Percentiles rank a stretch among this genome's conserved stretches.
phyloP scores from a whole-genome alignment of 371 early-diverging fungal genomes.

The Mucor saturninus region DNA sequence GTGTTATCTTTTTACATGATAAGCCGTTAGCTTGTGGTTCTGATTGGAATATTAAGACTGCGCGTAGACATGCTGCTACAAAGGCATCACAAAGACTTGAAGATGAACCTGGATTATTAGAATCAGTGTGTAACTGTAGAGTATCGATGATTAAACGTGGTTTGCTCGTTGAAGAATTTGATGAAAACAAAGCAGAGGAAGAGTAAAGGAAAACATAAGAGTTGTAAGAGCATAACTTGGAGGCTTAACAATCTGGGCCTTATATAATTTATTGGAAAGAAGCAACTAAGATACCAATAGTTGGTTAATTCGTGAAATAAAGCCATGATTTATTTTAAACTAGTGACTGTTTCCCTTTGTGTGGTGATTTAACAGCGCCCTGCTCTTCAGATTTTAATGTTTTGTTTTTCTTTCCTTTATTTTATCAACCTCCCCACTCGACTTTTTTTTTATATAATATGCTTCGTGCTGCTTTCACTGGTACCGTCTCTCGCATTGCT shows the following conservation, averaged over 20 bases:
- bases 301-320: too few species aligned
- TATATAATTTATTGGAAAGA: too few species aligned
- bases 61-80: slow-evolving; percentile 56
- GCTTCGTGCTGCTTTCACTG: slow-evolving; percentile 57
- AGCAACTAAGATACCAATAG: too few species aligned
- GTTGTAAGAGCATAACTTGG: too few species aligned
- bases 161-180: slow-evolving; percentile 5
- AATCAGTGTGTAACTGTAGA: slow-evolving; percentile 43
- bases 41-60: slow-evolving; percentile 54
- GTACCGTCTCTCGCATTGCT: slow-evolving; percentile 46
- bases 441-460: slow-evolving; percentile 36
- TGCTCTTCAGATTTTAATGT: slow-evolving; percentile 1
- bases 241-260: too few species aligned
- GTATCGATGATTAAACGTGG: slow-evolving; percentile 20
- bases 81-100: slow-evolving; percentile 38
- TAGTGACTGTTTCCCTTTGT: too few species aligned
- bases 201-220: background rate
- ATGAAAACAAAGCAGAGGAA: slow-evolving; percentile 10
- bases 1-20: slow-evolving; percentile 59
- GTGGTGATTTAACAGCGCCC: slow-evolving; percentile 18
- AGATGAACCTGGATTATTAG: slow-evolving; percentile 45
- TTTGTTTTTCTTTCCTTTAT: slow-evolving; percentile 26
- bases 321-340: too few species aligned
- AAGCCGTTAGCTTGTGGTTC: slow-evolving; percentile 43
- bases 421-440: slow-evolving; percentile 43